Percentiles rank a stretch among this genome's conserved stretches.
Conservation (phyloP, 208 protist genomes). For the Balamuthia mandrillaris region DNA sequence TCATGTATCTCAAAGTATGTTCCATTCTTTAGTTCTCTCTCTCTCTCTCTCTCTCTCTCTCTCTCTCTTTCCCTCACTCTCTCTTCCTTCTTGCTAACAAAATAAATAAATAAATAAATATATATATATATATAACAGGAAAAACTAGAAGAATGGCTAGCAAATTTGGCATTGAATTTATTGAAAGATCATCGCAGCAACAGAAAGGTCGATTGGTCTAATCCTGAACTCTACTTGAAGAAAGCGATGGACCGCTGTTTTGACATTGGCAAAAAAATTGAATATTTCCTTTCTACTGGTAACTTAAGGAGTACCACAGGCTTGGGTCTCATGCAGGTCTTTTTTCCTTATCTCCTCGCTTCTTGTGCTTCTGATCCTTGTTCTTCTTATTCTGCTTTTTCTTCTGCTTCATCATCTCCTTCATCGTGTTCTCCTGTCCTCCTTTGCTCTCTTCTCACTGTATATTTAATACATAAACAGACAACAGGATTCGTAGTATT, state of each 20-base stretch:
- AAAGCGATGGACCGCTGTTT: constrained; percentile 14
- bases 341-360: not conserved
- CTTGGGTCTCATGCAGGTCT: constrained; percentile 80
- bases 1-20: constrained; percentile 80
- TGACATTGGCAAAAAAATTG: constrained; percentile 63
- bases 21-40: not conserved
- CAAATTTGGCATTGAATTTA: not conserved
- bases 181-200: not conserved
- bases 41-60: too few relatives aligned
- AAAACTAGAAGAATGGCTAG: constrained; percentile 45
- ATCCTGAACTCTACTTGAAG: not conserved
- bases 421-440: too few relatives aligned
- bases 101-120: too few relatives aligned
- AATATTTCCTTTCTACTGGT: constrained; percentile 82
- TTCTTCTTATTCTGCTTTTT: too few relatives aligned
- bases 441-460: not conserved
- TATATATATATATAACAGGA: constrained; percentile 31
- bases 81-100: too few relatives aligned
- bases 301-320: constrained; percentile 72
- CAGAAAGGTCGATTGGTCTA: not conserved
- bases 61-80: too few relatives aligned
- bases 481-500: constrained; percentile 92
- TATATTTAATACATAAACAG: constrained; percentile 50
- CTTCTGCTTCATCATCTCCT: too few relatives aligned
- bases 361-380: not conserved